Conservation (phyloP, 2,329 filamentous ascomycete species). For the Fusarium sp. region DNA sequence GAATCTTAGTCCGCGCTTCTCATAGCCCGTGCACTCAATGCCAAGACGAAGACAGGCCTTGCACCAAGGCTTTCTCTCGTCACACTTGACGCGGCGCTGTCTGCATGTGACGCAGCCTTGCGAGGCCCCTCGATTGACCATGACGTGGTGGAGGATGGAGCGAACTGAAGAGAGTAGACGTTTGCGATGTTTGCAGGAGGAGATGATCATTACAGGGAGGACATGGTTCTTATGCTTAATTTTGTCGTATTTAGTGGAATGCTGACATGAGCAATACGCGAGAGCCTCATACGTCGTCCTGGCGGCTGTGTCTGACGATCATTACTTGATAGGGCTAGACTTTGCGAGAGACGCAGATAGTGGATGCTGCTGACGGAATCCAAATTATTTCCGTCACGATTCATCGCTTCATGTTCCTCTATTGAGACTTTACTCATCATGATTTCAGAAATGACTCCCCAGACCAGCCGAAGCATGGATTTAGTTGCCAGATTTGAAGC, state of each 20-base stretch:
- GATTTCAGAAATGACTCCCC: background rate
- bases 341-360: conserved; percentile 9
- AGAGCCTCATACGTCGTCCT: background rate
- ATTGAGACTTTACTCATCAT: background rate
- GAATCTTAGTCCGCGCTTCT: background rate
- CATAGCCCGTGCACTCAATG: conserved; percentile 21
- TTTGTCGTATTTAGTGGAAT: background rate
- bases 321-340: background rate
- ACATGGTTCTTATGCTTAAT: background rate
- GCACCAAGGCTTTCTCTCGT: conserved; percentile 22
- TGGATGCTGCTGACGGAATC: background rate
- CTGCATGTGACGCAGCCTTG: conserved; percentile 27
- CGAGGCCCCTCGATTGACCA: conserved; percentile 30
- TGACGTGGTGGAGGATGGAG: background rate
- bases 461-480: fast-evolving
- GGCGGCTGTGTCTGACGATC: conserved; percentile 13
- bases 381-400: background rate
- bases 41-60: conserved; percentile 14
- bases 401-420: background rate
- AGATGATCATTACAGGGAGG: too few species aligned
- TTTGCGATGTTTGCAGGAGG: background rate
- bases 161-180: background rate
- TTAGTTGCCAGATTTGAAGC: fast-evolving
- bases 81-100: conserved; percentile 27
- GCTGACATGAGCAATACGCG: background rate